Evolutionary conservation across 2,329 filamentous ascomycete species (phyloP), one percentile per base, ranked within the genome.

Genomic region (Aspergillus latus): DNA sequence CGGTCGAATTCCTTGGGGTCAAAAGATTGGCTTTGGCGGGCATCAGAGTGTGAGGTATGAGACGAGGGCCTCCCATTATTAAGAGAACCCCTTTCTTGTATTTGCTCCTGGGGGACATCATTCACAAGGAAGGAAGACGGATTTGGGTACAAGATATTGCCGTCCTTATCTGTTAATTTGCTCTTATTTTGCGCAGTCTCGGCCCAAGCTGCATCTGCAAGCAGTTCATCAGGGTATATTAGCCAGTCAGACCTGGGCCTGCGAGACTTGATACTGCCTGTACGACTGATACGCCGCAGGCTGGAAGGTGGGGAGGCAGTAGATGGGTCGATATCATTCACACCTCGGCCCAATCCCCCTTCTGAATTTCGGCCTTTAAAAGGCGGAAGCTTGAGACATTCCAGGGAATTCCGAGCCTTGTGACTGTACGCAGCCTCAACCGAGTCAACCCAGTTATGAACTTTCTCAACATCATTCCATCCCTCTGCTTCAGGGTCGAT

Each of bases 181-280:
- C 81, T 82, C 70, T 92, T 95, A 72, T 97, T 92, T 57, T 87
- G 80, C 32, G 83, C 84, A 66, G 92, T 86, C 70, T 97, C 91
- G 21, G 95, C 76, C 94, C 94, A 99, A 67, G 92, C 90, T 1
- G 88, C 82, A 76, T 99, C 94, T 4, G 92, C 92, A 46, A 97
- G 78, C 72, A 97, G 82, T 69, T 97, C 92, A 54, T 89, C 87
- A 0, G 93, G 90, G 44, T 88, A 84, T 15, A 92, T 84, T 39
- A 84, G 82, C 94, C 94, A 97, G 67, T 96, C 92, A 28, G 92
- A 85, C 57, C 90, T 84, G 1, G 89, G 87, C 48, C 91, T 84
- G 54, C 86, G 85, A 3, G 84, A 77, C 59, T 91, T 91, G 10
- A 79, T 76, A 32, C 68, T 73, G 46, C 72, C 74, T 10, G 75